Evolutionary conservation across 176 grass and related monocot genomes (phyloP).

Genomic region (Oryza meridionalis): DNA sequence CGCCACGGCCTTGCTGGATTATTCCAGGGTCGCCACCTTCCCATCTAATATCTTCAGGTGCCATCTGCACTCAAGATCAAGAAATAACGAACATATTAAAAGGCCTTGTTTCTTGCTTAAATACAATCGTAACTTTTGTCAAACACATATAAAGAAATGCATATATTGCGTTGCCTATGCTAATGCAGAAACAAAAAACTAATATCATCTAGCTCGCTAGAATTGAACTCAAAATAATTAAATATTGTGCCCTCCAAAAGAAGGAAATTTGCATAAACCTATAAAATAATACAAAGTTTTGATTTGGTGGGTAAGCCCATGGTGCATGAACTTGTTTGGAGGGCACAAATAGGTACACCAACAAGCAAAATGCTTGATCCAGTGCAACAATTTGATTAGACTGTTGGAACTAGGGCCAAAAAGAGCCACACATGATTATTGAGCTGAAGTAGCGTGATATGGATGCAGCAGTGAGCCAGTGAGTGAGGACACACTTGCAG

Average conservation of each 20-base stretch:
- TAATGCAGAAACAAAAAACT: neutral
- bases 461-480: no score
- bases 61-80: constrained; percentile 50
- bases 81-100: neutral
- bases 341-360: no score
- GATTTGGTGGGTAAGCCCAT: neutral
- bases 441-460: no score
- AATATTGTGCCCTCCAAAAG: neutral
- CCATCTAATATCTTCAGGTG: constrained; percentile 73
- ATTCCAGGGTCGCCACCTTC: constrained; percentile 58
- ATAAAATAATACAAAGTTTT: neutral
- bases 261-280: neutral
- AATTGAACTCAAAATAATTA: neutral
- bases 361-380: no score
- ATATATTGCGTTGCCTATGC: neutral
- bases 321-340: neutral
- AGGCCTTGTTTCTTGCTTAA: neutral
- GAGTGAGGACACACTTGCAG: no score
- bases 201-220: neutral
- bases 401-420: no score
- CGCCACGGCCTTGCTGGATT: constrained; percentile 31
- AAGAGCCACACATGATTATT: no score
- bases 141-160: neutral
- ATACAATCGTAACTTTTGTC: neutral
- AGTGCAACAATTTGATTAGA: no score